These are phyloP conservation scores for Gyrodon tennesseensis DNA, from an alignment of 1,284 basidiomycete species.

Conservation along the genomic window DNA sequence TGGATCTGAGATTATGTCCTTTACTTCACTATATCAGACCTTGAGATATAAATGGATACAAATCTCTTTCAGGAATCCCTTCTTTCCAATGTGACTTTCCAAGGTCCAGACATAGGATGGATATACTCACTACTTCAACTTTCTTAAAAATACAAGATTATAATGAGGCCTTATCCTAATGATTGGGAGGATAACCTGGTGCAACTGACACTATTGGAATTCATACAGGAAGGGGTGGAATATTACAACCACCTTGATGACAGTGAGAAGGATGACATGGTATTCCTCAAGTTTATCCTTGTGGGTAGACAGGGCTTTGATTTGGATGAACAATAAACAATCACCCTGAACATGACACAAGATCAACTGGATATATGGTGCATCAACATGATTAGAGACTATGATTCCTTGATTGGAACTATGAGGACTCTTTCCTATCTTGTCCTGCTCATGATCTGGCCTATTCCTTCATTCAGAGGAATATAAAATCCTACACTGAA, in stretches of 20 bases:
- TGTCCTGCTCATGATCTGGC: slow-evolving; percentile 17
- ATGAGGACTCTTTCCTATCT: slow-evolving; percentile 11
- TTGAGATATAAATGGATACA: no score
- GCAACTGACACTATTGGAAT: slow-evolving; percentile 3
- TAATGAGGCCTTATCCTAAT: no score
- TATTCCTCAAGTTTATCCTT: slow-evolving; percentile 24
- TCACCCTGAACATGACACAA: slow-evolving; percentile 18
- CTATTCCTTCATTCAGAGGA: slow-evolving; percentile 20
- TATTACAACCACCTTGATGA: neutral
- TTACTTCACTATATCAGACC: no score
- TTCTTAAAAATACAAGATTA: no score
- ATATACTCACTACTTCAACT: no score
- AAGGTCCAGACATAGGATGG: no score
- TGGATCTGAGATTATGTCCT: no score
- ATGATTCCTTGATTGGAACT: slow-evolving; percentile 22
- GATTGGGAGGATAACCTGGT: neutral
- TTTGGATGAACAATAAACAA: neutral
- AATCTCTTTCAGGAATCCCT: no score
- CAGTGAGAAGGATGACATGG: neutral
- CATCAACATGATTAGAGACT: slow-evolving; percentile 8
- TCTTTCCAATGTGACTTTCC: no score
- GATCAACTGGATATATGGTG: neutral
- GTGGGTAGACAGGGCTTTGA: slow-evolving; percentile 1
- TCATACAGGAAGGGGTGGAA: neutral
- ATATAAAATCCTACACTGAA: no score